A percentile compares a stretch with the other conserved stretches of the same genome.
Conservation (phyloP, 768 basidiomycete genomes). For the Tulasnella sp. region DNA sequence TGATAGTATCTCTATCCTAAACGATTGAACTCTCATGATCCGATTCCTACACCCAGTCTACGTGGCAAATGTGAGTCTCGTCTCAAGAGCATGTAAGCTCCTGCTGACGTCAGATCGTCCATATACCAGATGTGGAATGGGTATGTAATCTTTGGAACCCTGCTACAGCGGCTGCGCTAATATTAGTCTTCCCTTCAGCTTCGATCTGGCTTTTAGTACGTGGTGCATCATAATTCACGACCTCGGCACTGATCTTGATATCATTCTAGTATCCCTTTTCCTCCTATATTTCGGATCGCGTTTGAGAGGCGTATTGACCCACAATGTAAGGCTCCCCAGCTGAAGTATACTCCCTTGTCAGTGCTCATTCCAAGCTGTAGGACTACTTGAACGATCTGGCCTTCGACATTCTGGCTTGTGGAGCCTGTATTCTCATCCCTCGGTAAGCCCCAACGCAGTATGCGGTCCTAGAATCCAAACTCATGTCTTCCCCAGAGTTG, state of each 20-base stretch:
- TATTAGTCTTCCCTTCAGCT: background rate
- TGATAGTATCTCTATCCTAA: background rate
- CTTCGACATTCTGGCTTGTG: conserved; percentile 77
- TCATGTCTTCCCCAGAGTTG: conserved; percentile 37
- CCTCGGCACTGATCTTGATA: conserved; percentile 7
- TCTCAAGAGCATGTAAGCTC: background rate
- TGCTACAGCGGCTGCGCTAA: background rate
- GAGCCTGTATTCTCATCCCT: conserved; percentile 77
- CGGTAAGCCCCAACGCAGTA: conserved; percentile 35
- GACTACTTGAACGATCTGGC: conserved; percentile 43
- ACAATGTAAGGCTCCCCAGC: conserved; percentile 28
- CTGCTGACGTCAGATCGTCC: background rate
- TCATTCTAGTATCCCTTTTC: conserved; percentile 45
- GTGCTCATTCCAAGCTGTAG: background rate
- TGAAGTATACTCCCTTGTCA: background rate
- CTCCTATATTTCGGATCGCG: conserved; percentile 56
- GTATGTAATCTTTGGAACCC: conserved; percentile 43
- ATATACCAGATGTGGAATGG: conserved; percentile 72
- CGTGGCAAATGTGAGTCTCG: conserved; percentile 55
- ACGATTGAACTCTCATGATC: background rate
- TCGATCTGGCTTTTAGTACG: conserved; percentile 39
- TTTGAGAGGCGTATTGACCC: conserved; percentile 45
- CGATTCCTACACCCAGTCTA: conserved; percentile 42
- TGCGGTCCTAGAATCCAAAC: background rate
- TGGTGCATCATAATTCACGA: background rate